phyloP scores from a whole-genome alignment of 768 basidiomycete species.

The Mrakia gelida region DNA sequence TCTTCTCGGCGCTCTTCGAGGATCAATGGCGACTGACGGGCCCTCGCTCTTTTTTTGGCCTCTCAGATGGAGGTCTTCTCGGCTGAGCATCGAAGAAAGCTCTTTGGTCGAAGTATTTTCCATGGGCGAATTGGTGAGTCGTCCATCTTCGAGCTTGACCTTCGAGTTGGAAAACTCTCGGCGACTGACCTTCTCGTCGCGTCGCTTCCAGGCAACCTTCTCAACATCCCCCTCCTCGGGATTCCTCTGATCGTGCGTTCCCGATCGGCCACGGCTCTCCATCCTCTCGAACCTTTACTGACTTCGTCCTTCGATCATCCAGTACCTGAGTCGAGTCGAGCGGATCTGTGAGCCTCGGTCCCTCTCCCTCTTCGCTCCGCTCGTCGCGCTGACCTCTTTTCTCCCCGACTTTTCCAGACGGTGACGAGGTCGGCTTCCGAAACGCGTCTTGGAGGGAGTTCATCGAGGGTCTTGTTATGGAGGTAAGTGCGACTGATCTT shows the following conservation, averaged over 20 bases:
- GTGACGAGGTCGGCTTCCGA: neutral
- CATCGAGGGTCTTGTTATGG: slow-evolving; percentile 5
- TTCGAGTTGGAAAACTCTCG: neutral
- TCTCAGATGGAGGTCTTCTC: slow-evolving; percentile 3
- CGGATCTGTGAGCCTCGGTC: neutral
- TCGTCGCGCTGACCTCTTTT: neutral
- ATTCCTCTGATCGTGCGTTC: neutral
- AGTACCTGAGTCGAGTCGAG: neutral
- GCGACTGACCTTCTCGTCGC: neutral
- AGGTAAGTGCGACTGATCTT: neutral
- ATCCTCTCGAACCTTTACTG: neutral
- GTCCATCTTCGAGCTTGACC: neutral
- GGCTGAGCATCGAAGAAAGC: neutral
- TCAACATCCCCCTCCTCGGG: neutral
- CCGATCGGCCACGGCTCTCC: neutral
- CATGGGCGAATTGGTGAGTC: neutral
- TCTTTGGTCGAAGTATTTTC: slow-evolving; percentile 1
- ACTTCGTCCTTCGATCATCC: neutral
- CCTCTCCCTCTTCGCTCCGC: neutral
- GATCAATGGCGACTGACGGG: neutral
- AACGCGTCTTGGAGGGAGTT: slow-evolving; percentile 1
- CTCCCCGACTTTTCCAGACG: neutral
- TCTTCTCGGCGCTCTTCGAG: neutral
- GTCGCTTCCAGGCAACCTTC: neutral
- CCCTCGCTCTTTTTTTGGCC: neutral